phyloP scores from a whole-genome alignment of 345 rosid species.

The Eucalyptus polybractea region DNA sequence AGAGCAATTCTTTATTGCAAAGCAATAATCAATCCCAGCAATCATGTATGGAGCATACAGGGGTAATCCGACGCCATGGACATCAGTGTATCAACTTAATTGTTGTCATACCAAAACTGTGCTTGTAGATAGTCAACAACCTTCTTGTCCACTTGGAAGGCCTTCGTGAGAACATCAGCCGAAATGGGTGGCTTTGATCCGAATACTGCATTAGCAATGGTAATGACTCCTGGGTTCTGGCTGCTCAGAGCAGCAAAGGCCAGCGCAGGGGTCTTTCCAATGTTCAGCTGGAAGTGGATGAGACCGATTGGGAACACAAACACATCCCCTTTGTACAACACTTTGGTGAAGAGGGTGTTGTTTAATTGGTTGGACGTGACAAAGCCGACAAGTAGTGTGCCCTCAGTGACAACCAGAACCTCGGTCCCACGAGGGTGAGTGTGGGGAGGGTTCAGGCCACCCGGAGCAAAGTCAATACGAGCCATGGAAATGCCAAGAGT shows the following conservation, averaged over 20 bases:
- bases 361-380: constrained; percentile 9
- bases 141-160: constrained; percentile 18
- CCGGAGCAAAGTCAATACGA: constrained; percentile 2
- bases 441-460: constrained; percentile 30
- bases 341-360: constrained; percentile 2
- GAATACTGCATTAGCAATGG: constrained; percentile 7
- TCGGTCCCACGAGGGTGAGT: constrained; percentile 28
- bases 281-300: constrained; percentile 19
- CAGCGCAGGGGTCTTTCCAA: constrained; percentile 16
- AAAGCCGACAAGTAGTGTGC: constrained; percentile 13
- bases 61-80: neutral
- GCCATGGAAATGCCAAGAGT: constrained; percentile 11
- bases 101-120: constrained; percentile 5
- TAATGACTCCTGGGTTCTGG: constrained; percentile 11
- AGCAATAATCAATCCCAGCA: neutral
- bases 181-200: constrained; percentile 5
- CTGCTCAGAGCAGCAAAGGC: constrained; percentile 9
- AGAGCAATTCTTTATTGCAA: neutral
- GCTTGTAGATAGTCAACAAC: constrained; percentile 9
- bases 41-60: neutral
- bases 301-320: constrained; percentile 23
- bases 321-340: constrained; percentile 4
- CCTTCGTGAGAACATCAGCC: constrained; percentile 7
- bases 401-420: constrained; percentile 18
- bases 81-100: neutral